Percentiles rank a stretch among this genome's conserved stretches.
These are phyloP conservation scores for Ophiocordyceps robertsii DNA, from an alignment of 2,329 filamentous ascomycete species.

Conservation along the genomic window DNA sequence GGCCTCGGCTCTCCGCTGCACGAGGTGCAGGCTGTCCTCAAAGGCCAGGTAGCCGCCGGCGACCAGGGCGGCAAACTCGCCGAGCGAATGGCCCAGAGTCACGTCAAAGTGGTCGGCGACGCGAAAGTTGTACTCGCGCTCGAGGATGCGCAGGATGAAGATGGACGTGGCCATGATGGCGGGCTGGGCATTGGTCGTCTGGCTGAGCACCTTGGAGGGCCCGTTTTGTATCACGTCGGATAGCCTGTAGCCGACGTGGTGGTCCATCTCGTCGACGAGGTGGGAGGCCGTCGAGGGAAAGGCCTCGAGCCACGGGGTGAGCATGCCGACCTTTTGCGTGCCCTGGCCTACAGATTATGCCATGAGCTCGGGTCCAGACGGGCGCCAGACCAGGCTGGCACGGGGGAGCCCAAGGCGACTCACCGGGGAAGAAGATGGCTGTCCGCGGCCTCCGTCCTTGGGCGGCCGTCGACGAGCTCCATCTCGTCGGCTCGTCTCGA, in stretches of 20 bases:
- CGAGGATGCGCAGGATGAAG: slow-evolving; percentile 75
- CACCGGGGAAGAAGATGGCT: slow-evolving; percentile 48
- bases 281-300: slow-evolving; percentile 66
- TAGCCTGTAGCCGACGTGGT: slow-evolving; percentile 58
- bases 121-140: slow-evolving; percentile 71
- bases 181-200: slow-evolving; percentile 80
- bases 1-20: slow-evolving; percentile 63
- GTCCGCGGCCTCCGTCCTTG: slow-evolving; percentile 29
- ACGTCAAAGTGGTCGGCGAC: slow-evolving; percentile 61
- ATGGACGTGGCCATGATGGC: slow-evolving; percentile 94
- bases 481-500: neutral
- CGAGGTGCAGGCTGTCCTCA: slow-evolving; percentile 62
- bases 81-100: slow-evolving; percentile 78
- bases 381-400: neutral
- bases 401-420: neutral
- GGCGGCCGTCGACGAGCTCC: slow-evolving; percentile 15
- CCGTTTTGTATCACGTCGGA: slow-evolving; percentile 69
- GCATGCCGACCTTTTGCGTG: slow-evolving; percentile 81
- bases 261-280: slow-evolving; percentile 79
- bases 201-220: slow-evolving; percentile 62
- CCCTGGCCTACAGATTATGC: slow-evolving; percentile 55
- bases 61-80: slow-evolving; percentile 85
- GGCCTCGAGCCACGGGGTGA: slow-evolving; percentile 69
- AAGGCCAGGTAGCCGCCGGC: slow-evolving; percentile 71
- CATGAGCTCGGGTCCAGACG: neutral